Base-by-base conservation (phyloP, 1,284 basidiomycete genomes). In the Coniophora puteana region DNA sequence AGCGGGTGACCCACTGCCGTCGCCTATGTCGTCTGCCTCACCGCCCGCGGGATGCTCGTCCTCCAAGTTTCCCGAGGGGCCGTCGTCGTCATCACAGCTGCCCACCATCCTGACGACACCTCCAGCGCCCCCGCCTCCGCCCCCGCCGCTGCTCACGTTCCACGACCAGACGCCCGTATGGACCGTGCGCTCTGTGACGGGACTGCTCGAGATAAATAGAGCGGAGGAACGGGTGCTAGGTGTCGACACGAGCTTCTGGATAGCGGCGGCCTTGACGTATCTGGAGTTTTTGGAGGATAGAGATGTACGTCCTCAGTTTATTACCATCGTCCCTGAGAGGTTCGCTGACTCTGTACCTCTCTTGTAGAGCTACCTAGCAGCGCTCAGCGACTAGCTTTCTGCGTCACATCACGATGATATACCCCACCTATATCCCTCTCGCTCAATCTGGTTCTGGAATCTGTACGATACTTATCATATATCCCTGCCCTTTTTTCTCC, bases 181-280 rank as follows among this genome's bases (percentile, higher is more conserved):
- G 45, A 80, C 76, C 1, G 67, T 82, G 12, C 60, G 72, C 5
- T 74, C 77, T 1, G 61, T 74, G 14, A 76, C 70, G 1, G 87
- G 86, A 2, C 40, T 78, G 21, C 57, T 89, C 21, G 82, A 84
- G 55, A 61, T 89, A 22, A 74, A 86, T 36, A 63, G 66, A 40
- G 63, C 63, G 4, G 74, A 82, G 47, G 75, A 78, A 40, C 61
- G 66, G n/a, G 58, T 70, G 25, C 54, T 87, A 21, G 87, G 86
- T 11, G 74, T 89, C 24, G 83, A 88, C 36, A 72, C 74, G 12
- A 79, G 78, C 43, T 89, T 90, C 55, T 90, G 85, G 79, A 66
- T 89, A 31, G 75, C 83, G 2, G 67, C 86, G 31, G 80, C 78
- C 0, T 58, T 89, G 52, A 80, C 82, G 1, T 90, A 88, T 56